Conservation (phyloP, 2,329 filamentous ascomycete genomes). For the Plectosphaerella sp. region DNA sequence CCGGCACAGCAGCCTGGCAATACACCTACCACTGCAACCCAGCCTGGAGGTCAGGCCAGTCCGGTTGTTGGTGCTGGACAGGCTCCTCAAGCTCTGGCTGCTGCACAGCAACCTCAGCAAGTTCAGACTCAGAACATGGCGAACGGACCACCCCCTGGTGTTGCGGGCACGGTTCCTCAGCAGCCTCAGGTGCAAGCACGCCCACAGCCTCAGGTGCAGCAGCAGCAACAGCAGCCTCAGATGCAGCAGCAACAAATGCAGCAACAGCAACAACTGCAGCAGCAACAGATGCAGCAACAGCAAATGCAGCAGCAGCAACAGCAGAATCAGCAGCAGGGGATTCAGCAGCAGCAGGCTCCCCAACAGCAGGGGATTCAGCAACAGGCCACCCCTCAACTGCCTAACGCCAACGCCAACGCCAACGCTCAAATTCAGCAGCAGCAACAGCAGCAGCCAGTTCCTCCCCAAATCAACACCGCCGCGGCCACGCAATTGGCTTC, state of each 20-base stretch:
- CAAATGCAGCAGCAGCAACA: constrained; percentile 12
- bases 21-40: background rate
- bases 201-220: constrained; percentile 9
- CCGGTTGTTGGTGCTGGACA: background rate
- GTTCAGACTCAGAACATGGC: constrained; percentile 10
- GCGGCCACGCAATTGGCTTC: constrained; percentile 32
- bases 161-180: background rate
- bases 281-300: constrained; percentile 17
- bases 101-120: constrained; percentile 9
- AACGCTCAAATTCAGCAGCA: constrained; percentile 9
- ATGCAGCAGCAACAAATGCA: constrained; percentile 14
- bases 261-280: constrained; percentile 16
- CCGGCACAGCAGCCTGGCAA: background rate
- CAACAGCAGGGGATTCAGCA: too few species aligned
- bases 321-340: constrained; percentile 6
- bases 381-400: too few species aligned
- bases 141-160: background rate
- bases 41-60: background rate
- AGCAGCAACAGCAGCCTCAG: constrained; percentile 13
- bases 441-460: constrained; percentile 15
- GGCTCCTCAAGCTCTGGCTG: background rate
- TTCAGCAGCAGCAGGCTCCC: too few species aligned
- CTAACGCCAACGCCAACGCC: too few species aligned
- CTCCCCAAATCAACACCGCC: constrained; percentile 9
- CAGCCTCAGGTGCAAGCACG: background rate